Percentiles rank a stretch among this genome's conserved stretches.
These are phyloP conservation scores for Heliocybe sulcata DNA, from an alignment of 1,284 basidiomycete genomes.

Conservation along the genomic window DNA sequence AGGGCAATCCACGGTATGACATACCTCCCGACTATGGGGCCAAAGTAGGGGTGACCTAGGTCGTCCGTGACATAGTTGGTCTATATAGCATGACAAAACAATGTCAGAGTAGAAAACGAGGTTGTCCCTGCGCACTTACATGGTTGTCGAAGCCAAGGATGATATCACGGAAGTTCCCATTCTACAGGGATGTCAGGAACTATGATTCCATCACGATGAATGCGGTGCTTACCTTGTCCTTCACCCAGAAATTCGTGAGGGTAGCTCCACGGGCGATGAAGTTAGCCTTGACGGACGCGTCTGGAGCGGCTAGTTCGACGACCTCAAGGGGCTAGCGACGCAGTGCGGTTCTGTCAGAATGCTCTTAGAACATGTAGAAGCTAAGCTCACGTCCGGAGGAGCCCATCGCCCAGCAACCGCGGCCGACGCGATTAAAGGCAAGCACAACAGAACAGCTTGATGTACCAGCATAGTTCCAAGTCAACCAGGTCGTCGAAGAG, in stretches of 20 bases:
- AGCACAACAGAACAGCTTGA: background rate
- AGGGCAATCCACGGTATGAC: background rate
- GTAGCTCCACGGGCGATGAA: constrained; percentile 36
- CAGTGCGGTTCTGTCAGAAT: background rate
- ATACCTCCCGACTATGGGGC: constrained; percentile 33
- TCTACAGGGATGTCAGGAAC: constrained; percentile 12
- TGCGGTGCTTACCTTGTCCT: constrained; percentile 27
- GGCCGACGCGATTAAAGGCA: background rate
- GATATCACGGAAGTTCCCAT: constrained; percentile 32
- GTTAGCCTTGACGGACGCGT: constrained; percentile 30
- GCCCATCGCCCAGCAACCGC: background rate
- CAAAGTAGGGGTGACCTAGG: constrained; percentile 31
- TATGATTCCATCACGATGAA: background rate
- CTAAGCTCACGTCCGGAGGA: background rate
- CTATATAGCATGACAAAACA: constrained; percentile 13
- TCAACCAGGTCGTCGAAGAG: background rate
- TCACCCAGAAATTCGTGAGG: constrained; percentile 33
- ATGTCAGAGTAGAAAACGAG: background rate
- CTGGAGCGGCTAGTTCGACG: constrained; percentile 20
- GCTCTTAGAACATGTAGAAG: background rate
- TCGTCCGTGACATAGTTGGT: constrained; percentile 26
- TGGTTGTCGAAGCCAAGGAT: constrained; percentile 32
- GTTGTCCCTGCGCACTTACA: constrained; percentile 13
- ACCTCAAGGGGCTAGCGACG: background rate
- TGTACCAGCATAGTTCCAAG: background rate